Conservation (phyloP, 768 basidiomycete species). For the Megacollybia marginata region DNA sequence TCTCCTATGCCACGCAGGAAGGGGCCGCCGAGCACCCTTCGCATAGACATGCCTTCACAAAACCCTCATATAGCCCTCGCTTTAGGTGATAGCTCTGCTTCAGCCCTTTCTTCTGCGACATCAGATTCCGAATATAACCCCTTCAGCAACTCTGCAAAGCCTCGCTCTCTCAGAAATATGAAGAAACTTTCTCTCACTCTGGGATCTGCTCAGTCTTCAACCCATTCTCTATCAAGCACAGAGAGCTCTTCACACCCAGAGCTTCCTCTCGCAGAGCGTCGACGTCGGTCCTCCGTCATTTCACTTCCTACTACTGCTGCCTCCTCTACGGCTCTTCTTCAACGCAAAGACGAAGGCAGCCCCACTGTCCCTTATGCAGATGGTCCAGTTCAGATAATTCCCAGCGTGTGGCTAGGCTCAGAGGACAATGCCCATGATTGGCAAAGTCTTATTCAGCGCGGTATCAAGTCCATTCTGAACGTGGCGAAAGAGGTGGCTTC, state of each 20-base stretch:
- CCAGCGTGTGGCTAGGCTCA: constrained; percentile 83
- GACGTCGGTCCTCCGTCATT: constrained; percentile 61
- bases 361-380: constrained; percentile 65
- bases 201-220: constrained; percentile 53
- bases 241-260: constrained; percentile 24
- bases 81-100: constrained; percentile 37
- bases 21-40: constrained; percentile 48
- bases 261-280: constrained; percentile 24
- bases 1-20: constrained; percentile 36
- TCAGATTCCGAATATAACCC: constrained; percentile 46
- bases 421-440: constrained; percentile 89
- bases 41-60: constrained; percentile 46
- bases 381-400: constrained; percentile 80
- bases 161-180: constrained; percentile 54
- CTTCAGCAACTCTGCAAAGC: constrained; percentile 32
- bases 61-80: constrained; percentile 43
- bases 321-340: constrained; percentile 41
- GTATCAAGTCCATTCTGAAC: constrained; percentile 79
- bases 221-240: constrained; percentile 31
- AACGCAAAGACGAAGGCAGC: constrained; percentile 60
- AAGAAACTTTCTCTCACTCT: constrained; percentile 71
- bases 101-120: constrained; percentile 43
- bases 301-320: constrained; percentile 55
- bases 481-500: constrained; percentile 87
- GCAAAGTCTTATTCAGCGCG: constrained; percentile 57